Percentiles rank a stretch among this genome's conserved stretches.
Conservation (phyloP, 768 basidiomycete genomes). For the Dendrothele bispora region DNA sequence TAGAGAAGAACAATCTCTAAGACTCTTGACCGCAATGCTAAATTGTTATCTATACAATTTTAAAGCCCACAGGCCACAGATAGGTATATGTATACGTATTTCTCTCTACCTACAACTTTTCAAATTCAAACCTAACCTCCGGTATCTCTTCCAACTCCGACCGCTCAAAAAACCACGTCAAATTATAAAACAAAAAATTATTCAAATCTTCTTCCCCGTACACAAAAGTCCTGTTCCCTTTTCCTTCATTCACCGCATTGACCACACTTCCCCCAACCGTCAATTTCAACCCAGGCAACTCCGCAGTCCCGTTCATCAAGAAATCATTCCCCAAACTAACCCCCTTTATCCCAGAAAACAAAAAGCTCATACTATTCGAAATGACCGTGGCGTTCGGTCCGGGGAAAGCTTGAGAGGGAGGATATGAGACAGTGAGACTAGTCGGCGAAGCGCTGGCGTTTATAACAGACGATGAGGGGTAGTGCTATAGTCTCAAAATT, state of each 20-base stretch:
- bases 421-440: conserved; percentile 25
- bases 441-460: conserved; percentile 18
- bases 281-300: conserved; percentile 22
- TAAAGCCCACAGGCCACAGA: too few species aligned
- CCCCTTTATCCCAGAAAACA: conserved; percentile 23
- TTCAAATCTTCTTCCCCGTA: conserved; percentile 23
- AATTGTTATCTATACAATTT: too few species aligned
- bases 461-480: conserved; percentile 24
- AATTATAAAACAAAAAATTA: conserved; percentile 25
- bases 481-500: too few species aligned
- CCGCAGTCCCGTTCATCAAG: conserved; percentile 15
- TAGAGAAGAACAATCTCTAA: too few species aligned
- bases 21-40: too few species aligned
- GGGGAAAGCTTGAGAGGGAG: conserved; percentile 25
- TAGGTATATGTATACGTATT: too few species aligned
- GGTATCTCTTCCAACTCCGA: too few species aligned
- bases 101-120: too few species aligned
- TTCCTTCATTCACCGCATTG: too few species aligned
- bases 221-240: conserved; percentile 14
- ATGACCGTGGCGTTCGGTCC: conserved; percentile 6
- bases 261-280: conserved; percentile 20
- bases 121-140: too few species aligned
- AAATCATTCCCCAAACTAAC: conserved; percentile 16
- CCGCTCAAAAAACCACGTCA: conserved; percentile 24
- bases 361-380: conserved; percentile 24